phyloP scores from a whole-genome alignment of 257 asterid species.

The Leonotis leonurus region DNA sequence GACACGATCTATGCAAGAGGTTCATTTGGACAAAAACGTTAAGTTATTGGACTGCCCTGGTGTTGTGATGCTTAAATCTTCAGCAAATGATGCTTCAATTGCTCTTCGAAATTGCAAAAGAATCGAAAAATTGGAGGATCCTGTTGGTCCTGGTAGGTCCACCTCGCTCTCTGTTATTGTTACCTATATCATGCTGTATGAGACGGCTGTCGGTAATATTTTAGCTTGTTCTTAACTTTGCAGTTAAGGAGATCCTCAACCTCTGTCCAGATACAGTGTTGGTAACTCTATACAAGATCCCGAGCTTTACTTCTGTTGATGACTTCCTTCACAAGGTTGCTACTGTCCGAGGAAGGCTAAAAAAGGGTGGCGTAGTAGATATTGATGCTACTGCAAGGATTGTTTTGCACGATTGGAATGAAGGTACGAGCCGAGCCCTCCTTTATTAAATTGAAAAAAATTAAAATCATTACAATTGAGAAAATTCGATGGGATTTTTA shows the following conservation, averaged over 20 bases:
- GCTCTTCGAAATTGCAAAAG: conserved; percentile 97
- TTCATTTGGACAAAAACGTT: conserved; percentile 77
- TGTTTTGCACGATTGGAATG: conserved; percentile 92
- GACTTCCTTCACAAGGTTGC: conserved; percentile 91
- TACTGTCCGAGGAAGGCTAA: conserved; percentile 71
- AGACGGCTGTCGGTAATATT: neutral
- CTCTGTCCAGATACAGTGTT: conserved; percentile 62
- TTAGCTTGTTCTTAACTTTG: conserved; percentile 18
- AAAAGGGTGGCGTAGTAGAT: conserved; percentile 88
- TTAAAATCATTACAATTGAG: too few species aligned
- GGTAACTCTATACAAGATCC: conserved; percentile 67
- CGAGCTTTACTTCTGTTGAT: conserved; percentile 68
- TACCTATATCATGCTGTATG: neutral
- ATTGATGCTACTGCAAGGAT: conserved; percentile 82
- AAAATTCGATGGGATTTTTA: too few species aligned
- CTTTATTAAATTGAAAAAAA: too few species aligned
- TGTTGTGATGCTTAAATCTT: conserved; percentile 82
- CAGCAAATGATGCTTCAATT: conserved; percentile 61
- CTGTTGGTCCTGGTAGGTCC: conserved; percentile 69
- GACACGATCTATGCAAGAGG: conserved; percentile 94
- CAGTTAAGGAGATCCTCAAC: conserved; percentile 88
- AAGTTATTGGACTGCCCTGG: conserved; percentile 91
- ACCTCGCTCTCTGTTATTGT: neutral
- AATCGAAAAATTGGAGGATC: conserved; percentile 88
- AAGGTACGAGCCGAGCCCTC: conserved; percentile 47